These are phyloP conservation scores for Ceraceosorus guamensis DNA, from an alignment of 1,284 basidiomycete genomes.

Conservation along the genomic window DNA sequence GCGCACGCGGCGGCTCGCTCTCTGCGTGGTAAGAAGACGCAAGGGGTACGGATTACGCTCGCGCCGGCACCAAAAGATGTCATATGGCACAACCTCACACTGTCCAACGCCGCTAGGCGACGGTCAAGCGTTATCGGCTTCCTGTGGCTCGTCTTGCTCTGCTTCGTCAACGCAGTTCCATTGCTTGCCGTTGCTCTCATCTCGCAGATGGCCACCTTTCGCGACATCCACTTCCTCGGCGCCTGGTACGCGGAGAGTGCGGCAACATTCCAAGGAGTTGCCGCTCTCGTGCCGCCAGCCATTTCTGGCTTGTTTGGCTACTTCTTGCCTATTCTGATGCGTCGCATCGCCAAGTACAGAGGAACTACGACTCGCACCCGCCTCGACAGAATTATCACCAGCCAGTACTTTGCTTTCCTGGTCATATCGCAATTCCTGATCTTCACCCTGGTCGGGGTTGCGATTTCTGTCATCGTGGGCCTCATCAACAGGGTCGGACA, in stretches of 20 bases:
- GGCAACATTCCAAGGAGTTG: constrained; percentile 37
- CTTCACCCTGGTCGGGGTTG: constrained; percentile 45
- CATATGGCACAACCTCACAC: constrained; percentile 43
- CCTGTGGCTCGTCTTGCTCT: constrained; percentile 28
- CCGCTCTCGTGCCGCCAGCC: constrained; percentile 37
- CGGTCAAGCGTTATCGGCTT: constrained; percentile 32
- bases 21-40: constrained; percentile 23
- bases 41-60: constrained; percentile 30
- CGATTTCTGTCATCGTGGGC: constrained; percentile 28
- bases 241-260: constrained; percentile 22
- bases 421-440: constrained; percentile 44
- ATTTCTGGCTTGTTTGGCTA: constrained; percentile 36
- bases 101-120: constrained; percentile 20
- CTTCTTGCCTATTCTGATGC: constrained; percentile 41
- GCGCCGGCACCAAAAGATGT: constrained; percentile 40
- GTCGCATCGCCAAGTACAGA: constrained; percentile 41
- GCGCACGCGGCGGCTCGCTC: constrained; percentile 42
- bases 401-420: constrained; percentile 42
- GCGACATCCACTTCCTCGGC: constrained; percentile 27
- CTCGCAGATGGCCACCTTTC: constrained; percentile 39
- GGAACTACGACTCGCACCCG: constrained; percentile 37
- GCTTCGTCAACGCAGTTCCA: constrained; percentile 42
- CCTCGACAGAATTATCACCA: constrained; percentile 30
- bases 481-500: constrained; percentile 10
- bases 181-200: constrained; percentile 35